phyloP scores from a whole-genome alignment of 2,329 filamentous ascomycete species.

The Blastomyces emzantsi region DNA sequence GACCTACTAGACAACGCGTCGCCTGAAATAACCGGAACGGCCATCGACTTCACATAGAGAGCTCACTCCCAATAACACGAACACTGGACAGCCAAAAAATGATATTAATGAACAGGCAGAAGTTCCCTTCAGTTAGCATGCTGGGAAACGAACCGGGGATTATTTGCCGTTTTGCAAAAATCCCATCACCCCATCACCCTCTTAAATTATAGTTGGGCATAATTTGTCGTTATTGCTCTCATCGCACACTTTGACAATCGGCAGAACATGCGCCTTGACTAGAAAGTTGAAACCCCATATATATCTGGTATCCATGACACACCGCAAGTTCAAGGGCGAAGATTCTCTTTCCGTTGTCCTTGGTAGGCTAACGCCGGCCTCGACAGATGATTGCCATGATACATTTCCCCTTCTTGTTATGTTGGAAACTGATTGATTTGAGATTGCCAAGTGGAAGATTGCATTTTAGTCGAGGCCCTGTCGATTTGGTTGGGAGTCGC shows the following conservation, averaged over 20 bases:
- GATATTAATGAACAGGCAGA: not conserved
- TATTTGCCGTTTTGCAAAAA: not conserved
- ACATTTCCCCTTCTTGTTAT: no score
- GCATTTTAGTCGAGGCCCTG: no score
- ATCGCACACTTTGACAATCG: no score
- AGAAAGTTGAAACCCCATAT: not conserved
- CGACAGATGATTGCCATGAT: no score
- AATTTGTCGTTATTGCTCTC: not conserved
- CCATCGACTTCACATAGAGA: not conserved
- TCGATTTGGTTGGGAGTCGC: no score
- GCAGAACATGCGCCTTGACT: no score
- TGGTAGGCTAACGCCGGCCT: no score
- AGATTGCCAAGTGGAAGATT: no score
- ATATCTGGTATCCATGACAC: no score
- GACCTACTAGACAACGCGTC: not conserved
- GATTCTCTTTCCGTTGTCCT: not conserved
- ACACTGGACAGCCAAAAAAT: not conserved
- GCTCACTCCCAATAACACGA: not conserved
- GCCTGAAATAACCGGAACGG: not conserved
- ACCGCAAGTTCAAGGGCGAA: no score
- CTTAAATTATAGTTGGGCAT: not conserved
- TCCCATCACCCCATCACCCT: not conserved
- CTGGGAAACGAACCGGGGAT: not conserved
- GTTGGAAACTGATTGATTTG: no score
- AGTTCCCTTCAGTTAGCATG: not conserved